Evolutionary conservation across 2,329 filamentous ascomycete genomes (phyloP), one percentile per base, ranked within the genome.

Genomic region (Pezicula rhizophila): DNA sequence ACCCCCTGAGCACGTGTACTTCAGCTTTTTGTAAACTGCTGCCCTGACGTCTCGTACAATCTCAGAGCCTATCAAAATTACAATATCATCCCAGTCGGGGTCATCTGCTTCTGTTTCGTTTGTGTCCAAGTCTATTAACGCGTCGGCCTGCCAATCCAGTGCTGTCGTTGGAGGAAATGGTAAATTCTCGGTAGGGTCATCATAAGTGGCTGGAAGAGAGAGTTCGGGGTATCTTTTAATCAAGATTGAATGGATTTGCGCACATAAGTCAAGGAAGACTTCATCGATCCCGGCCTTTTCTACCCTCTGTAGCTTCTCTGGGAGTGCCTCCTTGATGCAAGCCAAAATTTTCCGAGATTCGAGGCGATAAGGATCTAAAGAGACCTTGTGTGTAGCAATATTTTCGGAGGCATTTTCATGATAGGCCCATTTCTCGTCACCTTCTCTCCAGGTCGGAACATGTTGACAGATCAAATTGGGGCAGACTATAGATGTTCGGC

Each of bases 201-300:
- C 83, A 57, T 88, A 87, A 1, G 85, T 84, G n/a, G 85, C 75
- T 5, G 82, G 80, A 4, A 73, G 75, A 25, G 66, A 64, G 44
- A 97, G 68, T 64, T 93, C 85, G 0, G 88, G 82, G 66, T 89
- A 96, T 45, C 87, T 74, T 57, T 87, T 76, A 37, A 96, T 68
- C 43, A 99, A 70, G 25, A 87, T 74, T 2, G 76, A 76, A 66
- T 95, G 87, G 3, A 96, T 78, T 52, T 96, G 86, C 0, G 86
- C 84, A 8, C 89, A 95, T 44, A 99, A 69, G 67, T 99, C 93
- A 52, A 97, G 72, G 63, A 96, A 99, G 8, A 96, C 90, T 68
- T 99, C 93, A 64, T 99, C 93, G 48, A 97, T 87, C 61, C 89
- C 85, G 15, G 92, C 93, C 65, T 97, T 99, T 71, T 99, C 92